These are phyloP conservation scores for Chrysoporthe puriensis DNA, from an alignment of 2,329 filamentous ascomycete species.

Conservation along the genomic window DNA sequence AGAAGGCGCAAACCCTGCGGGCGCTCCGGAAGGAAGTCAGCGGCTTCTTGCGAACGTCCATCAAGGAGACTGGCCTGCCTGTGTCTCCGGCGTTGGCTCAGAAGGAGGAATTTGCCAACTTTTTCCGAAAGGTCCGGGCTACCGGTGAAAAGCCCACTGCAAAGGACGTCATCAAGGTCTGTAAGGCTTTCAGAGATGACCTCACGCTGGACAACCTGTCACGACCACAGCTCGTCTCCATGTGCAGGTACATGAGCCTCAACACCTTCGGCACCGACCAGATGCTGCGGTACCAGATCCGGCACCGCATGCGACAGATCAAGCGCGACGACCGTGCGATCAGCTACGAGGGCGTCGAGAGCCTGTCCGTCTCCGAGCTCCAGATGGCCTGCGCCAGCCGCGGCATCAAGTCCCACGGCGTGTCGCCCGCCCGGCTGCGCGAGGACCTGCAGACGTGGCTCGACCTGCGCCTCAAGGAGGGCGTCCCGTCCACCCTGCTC, in stretches of 20 bases:
- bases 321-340: slow-evolving; percentile 97
- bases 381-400: slow-evolving; percentile 91
- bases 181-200: slow-evolving; percentile 98
- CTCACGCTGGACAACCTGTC: slow-evolving; percentile 96
- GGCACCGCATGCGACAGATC: slow-evolving; percentile 98
- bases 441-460: slow-evolving; percentile 94
- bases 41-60: slow-evolving; percentile 81
- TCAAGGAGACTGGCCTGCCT: slow-evolving; percentile 91
- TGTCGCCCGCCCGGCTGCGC: slow-evolving; percentile 84
- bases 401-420: slow-evolving; percentile 88
- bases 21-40: slow-evolving; percentile 93
- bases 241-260: slow-evolving; percentile 98
- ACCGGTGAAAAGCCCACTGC: slow-evolving; percentile 88
- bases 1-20: slow-evolving; percentile 80
- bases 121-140: slow-evolving; percentile 93
- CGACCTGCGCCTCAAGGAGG: slow-evolving; percentile 88
- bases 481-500: slow-evolving; percentile 93
- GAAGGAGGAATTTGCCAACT: slow-evolving; percentile 91
- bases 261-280: slow-evolving; percentile 97
- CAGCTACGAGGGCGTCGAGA: slow-evolving; percentile 89
- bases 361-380: slow-evolving; percentile 88
- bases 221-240: slow-evolving; percentile 91
- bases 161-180: slow-evolving; percentile 96
- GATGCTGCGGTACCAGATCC: slow-evolving; percentile 96
- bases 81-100: slow-evolving; percentile 82